These are phyloP conservation scores for Pseudozyma flocculosa DNA, from an alignment of 1,284 basidiomycete species.

Conservation along the genomic window DNA sequence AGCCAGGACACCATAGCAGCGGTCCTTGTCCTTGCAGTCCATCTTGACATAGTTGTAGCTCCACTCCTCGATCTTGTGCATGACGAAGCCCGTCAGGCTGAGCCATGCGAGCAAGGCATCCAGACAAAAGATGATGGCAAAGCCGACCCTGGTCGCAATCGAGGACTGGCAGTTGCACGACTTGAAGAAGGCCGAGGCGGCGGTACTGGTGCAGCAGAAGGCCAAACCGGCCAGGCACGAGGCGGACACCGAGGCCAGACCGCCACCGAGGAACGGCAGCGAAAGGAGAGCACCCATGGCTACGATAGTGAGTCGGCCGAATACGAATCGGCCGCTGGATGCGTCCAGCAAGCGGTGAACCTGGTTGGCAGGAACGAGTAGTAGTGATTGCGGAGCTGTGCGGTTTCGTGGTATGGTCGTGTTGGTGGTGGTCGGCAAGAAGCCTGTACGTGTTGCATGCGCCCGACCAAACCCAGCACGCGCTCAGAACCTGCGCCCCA, in stretches of 20 bases:
- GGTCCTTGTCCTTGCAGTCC: constrained; percentile 83
- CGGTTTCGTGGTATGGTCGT: no score
- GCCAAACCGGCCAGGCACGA: constrained; percentile 57
- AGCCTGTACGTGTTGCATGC: no score
- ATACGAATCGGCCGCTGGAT: no score
- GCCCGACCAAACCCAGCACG: no score
- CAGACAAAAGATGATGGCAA: constrained; percentile 90
- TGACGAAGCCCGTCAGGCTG: constrained; percentile 85
- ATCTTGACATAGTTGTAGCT: constrained; percentile 97
- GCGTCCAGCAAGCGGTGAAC: no score
- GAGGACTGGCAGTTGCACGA: constrained; percentile 99
- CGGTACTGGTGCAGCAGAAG: constrained; percentile 70
- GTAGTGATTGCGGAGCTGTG: no score
- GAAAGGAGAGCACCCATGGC: constrained; percentile 82
- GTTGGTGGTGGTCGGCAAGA: no score
- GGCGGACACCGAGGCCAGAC: constrained; percentile 65
- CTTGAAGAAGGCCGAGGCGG: constrained; percentile 95
- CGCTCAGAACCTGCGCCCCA: no score
- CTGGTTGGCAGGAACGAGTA: no score
- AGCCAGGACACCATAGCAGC: constrained; percentile 93
- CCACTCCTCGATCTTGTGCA: constrained; percentile 85
- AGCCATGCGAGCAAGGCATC: constrained; percentile 97
- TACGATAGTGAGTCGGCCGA: no score
- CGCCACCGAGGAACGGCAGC: constrained; percentile 79
- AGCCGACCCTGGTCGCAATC: constrained; percentile 94